Base-by-base conservation (phyloP, 2,329 filamentous ascomycete genomes). In the Verticillium isaacii region DNA sequence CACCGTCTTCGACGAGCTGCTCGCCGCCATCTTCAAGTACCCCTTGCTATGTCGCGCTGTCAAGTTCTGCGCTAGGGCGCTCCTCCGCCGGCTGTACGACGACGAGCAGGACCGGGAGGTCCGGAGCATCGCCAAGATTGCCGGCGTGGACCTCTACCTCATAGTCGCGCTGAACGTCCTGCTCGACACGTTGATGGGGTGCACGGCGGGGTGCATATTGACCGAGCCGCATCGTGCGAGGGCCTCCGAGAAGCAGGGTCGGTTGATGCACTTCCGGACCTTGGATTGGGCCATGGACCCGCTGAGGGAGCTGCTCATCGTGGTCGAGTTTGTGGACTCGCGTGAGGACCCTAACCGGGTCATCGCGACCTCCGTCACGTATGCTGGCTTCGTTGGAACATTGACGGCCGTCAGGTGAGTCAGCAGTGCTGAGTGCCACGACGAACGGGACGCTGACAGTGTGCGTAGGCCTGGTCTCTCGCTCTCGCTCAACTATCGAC, bases 171-270 rank as follows among this genome's bases (percentile, higher is more conserved):
- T 87, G 62, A 89, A 89, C 67, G 81, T 83, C 2, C 73, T 88
- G 2, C 76, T 89, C 0, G 86, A 89, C 69, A 73, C 82, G 6
- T 75, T 89, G 57, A 82, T 89, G 77, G 85, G 85, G 2, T 89
- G 86, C 69, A 88, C 85, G 0, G 85, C 83, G 63, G 84, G 84
- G 25, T 84, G 78, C 17, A 65, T 62, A 9, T 17, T 58, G 36
- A 59, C 59, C 55, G 62, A 32, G 61, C 61, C 57, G 32, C 19
- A 67, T 62, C n/a, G 69, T 68, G n/a, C 32, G 19, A 41, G 29
- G 34, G 34, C 34, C 23, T 39, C 36, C n/a, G 54, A 54, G 4
- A 57, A 39, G 63, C 39, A 34, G 19, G 65, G 55, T 36, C 57
- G 74, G 39, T 79, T 84, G 75, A 70, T 83, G 70, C 81, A 84